Base-by-base conservation (phyloP, 2,329 filamentous ascomycete genomes). In the Penicillium sp. region DNA sequence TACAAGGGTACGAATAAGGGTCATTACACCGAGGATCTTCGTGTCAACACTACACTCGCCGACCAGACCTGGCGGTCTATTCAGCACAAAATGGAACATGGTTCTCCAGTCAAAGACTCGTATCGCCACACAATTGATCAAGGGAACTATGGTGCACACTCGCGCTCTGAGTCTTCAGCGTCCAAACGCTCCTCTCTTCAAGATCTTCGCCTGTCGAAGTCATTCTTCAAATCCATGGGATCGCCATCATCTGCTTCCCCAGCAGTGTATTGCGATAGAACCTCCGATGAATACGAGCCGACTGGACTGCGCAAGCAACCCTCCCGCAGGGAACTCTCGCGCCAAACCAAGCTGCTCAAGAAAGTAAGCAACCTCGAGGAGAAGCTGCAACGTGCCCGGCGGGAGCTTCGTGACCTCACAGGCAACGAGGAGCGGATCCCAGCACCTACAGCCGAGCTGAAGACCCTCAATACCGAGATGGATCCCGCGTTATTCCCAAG, bases 351-450 rank as follows among this genome's bases (percentile, higher is more conserved):
- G 60, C 72, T 87, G 33, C 74, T 78, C 40, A 85, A 84, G 71
- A 79, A 82, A 51, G 84, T 87, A 31, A 85, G 82, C 61, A 80
- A 86, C 61, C 77, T 87, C 13, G 84, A 87, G 63, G 69, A 75
- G 13, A 85, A 86, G 66, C 77, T 87, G 31, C 75, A 82, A 16
- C 76, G 78, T 36, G 83, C 83, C 9, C 78, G 82, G 34, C 77
- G 77, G 48, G 81, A 87, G 68, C 76, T 87, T 25, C 74, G 77
- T 33, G 73, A 80, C 5, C 75, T 81, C 39, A 71, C 82, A 16
- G 73, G 73, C 11, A 76, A 81, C 38, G 64, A 68, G 58, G 70
- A 67, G 34, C 61, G 58, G 16, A 27, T 48, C 39, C 58, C 59
- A 41, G 63, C 59, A 16, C 63, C 59, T 8, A 48, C 46, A 5